Base-by-base conservation (phyloP, 2,329 filamentous ascomycete species). In the Neonectria magnoliae region DNA sequence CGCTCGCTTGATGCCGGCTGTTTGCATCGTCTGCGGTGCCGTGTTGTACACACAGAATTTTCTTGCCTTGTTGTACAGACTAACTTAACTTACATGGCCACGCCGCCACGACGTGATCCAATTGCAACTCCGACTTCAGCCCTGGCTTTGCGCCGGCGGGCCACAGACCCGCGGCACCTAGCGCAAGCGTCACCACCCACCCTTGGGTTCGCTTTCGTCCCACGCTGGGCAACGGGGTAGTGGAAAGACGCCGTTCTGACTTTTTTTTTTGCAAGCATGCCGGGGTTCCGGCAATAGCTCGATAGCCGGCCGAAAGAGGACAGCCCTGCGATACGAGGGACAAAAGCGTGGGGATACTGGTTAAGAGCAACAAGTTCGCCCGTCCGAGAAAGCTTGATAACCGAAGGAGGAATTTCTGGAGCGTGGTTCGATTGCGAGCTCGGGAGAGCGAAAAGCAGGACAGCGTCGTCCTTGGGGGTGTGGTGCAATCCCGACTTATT, bases 391-490 rank as follows among this genome's bases (percentile, higher is more conserved):
- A 54, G 41, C 29, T 54, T 47, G 57, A 60, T 60, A 47, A 47
- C 50, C 29, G 25, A 60, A 60, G 18, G 29, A 47, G 57, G 38
- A 54, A 54, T 48, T 54, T 55, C 31, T 54, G 57, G 57, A 16
- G 42, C 41, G 52, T 60, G 57, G 57, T 60, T 55, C 50, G 57
- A 54, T 60, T 47, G 33, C 50, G 48, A 38, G 36, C 29, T 41
- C 25, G 20, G 13, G n/a, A 57, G 42, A 45, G 18, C 18, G 18
- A 25, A 18, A 20, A 13, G 42, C 36, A 45, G 55, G 25, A 25
- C 5, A 25, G 1, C 25, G 25, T 25, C 44, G 33, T 29, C 45
- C 38, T 29, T 20, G 20, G 31, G 50, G 57, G 36, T 45, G 27
- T 27, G 50, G 38, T n/a, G 41, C 29, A 48, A 18, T 50, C 52